Base-by-base conservation (phyloP, 164 flowering plant species). In the Pachysandra terminalis region DNA sequence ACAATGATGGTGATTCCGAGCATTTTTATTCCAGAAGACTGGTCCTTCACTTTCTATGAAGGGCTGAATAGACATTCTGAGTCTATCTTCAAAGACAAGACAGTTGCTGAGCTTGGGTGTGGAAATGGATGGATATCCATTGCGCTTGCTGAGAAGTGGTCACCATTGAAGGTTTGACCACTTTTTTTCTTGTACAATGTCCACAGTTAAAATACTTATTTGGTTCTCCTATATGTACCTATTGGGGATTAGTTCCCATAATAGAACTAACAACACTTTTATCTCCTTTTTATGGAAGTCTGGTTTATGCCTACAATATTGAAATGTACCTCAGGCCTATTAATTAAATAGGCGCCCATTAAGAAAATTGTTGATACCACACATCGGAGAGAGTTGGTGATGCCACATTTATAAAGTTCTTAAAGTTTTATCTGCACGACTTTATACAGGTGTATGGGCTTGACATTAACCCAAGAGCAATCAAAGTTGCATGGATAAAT, bases 41-140 rank as follows among this genome's bases (percentile, higher is more conserved):
- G 99, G 99, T 95, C 99, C 45, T 92, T 84, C 72, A 92, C 99
- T 12, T 95, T 95, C 66, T 95, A 85, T 75, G 99, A 95, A 81
- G 99, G 99, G 62, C 75, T 95, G 26, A 92, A 90, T 70, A 82
- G 99, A 66, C 91, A 90, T 62, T 87, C 91, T 5, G 87, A 87
- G 54, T 86, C 97, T n/a, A 90, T 90, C 35, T 95, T 93, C 78
- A 86, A 82, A 78, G 99, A 92, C 78, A 92, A 79, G 80, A 80
- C 93, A 24, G 93, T 95, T 53, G 81, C 97, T 54, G 99, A 95
- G 74, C 90, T 95, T 67, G 99, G 99, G 15, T 95, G 99, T 76
- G 98, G 99, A 49, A 95, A 95, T 82, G 98, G 99, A 61, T 95
- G 99, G 99, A 93, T 92, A 77, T 81, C 98, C 59, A 93, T 95